Evolutionary conservation across 2,329 filamentous ascomycete genomes (phyloP), one percentile per base, ranked within the genome.

Genomic region (Emergomyces orientalis): DNA sequence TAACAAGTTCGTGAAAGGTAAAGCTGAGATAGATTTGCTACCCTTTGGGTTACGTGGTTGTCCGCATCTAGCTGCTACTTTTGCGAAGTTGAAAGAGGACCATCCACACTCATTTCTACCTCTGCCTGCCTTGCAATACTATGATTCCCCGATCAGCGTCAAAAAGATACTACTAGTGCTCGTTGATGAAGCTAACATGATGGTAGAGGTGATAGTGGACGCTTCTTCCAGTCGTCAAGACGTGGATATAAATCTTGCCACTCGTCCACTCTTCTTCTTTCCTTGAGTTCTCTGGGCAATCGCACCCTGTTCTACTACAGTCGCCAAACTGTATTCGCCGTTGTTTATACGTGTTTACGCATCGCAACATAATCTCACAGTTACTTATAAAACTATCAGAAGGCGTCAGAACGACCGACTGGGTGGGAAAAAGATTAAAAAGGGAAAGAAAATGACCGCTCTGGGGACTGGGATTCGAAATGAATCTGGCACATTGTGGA

Each of bases 321-420:
- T 77, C 83, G 84, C 73, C 82, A 87, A 86, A 73, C 81, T 86
- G 86, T 86, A 88, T 86, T 89, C 86, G 68, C 85, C 85, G 77
- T 82, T 88, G 70, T 87, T 88, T 75, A 79, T 87, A 74, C 82
- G 84, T 73, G 78, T 83, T 71, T 78, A 79, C 71, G 78, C 77
- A 62, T 77, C 74, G 65, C 78, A 79, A 69, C 75, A 79, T 71
- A 77, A 79, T 65, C 74, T 80, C 45, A 71, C 72, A 43, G 75
- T 76, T 60, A 75, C 74, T 37, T 73, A 77, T 62, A 79, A 76
- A 67, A 75, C 72, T 32, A 76, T 81, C 67, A 77, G 76, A 66
- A 78, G 75, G 67, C 73, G 78, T 63, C 73, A 73, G 17, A 70
- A 70, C 41, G 66, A 75, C 65, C 74, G 77, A 30, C 62, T 69